These are phyloP conservation scores for Coprinopsis marcescibilis DNA, from an alignment of 768 basidiomycete genomes.

Conservation along the genomic window DNA sequence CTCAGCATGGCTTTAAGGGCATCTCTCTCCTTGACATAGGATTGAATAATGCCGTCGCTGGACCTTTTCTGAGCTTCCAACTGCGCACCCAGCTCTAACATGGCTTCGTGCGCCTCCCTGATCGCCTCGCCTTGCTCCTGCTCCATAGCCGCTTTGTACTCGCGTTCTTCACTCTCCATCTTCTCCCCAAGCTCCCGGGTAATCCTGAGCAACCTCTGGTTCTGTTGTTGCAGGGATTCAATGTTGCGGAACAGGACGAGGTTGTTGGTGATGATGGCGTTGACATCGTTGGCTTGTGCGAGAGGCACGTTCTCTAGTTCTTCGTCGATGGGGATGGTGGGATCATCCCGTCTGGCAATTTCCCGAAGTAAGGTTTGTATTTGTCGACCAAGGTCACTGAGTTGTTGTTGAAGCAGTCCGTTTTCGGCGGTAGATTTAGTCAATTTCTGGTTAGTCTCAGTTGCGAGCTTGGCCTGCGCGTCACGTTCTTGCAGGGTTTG, in stretches of 20 bases:
- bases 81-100: conserved; percentile 70
- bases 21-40: conserved; percentile 85
- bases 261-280: conserved; percentile 81
- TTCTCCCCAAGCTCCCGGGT: conserved; percentile 76
- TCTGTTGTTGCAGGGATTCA: conserved; percentile 80
- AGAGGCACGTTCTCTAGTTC: conserved; percentile 43
- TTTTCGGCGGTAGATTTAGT: conserved; percentile 54
- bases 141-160: conserved; percentile 64
- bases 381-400: conserved; percentile 80
- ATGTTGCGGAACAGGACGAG: conserved; percentile 84
- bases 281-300: conserved; percentile 48
- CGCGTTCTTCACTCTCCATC: conserved; percentile 81
- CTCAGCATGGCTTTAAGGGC: conserved; percentile 71
- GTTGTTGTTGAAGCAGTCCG: conserved; percentile 65
- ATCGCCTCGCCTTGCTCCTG: conserved; percentile 76
- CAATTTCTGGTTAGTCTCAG: conserved; percentile 60
- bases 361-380: conserved; percentile 75
- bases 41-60: conserved; percentile 65
- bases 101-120: conserved; percentile 82
- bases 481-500: conserved; percentile 76
- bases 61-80: conserved; percentile 73
- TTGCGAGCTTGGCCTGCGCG: conserved; percentile 43
- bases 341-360: conserved; percentile 76
- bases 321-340: conserved; percentile 70
- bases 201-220: conserved; percentile 81